Evolutionary conservation across 257 asterid genomes (phyloP).

Genomic region (Linaria vulgaris): DNA sequence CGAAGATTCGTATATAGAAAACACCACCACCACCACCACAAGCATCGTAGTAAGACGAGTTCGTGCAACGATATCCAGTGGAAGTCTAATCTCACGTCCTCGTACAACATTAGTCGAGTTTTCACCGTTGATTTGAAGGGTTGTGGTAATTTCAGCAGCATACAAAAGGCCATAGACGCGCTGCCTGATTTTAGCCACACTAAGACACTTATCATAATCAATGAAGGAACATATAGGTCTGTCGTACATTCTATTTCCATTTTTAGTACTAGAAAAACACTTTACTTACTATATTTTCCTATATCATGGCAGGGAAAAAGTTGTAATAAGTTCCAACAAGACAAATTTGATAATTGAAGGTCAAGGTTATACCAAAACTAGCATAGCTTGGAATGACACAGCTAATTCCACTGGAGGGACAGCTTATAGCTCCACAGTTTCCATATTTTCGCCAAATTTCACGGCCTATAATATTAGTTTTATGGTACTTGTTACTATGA

Average conservation of each 20-base stretch:
- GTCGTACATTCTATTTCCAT: too few relatives aligned
- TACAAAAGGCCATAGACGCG: slow-evolving; percentile 75
- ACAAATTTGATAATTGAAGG: slow-evolving; percentile 72
- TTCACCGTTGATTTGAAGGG: slow-evolving; percentile 62
- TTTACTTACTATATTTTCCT: too few relatives aligned
- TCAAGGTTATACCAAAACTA: slow-evolving; percentile 63
- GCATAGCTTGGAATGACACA: slow-evolving; percentile 80
- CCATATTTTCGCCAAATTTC: slow-evolving; percentile 52
- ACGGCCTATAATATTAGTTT: slow-evolving; percentile 79
- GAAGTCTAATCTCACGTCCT: slow-evolving; percentile 49
- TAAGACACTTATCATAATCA: slow-evolving; percentile 54
- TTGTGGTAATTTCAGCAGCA: slow-evolving; percentile 70
- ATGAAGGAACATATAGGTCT: slow-evolving; percentile 74
- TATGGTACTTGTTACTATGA: slow-evolving; percentile 40
- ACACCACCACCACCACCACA: slow-evolving; percentile 30
- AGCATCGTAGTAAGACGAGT: neutral
- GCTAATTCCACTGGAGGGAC: slow-evolving; percentile 82
- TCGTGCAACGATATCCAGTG: slow-evolving; percentile 42
- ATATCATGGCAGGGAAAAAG: slow-evolving; percentile 53
- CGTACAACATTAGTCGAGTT: slow-evolving; percentile 46
- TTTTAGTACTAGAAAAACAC: too few relatives aligned
- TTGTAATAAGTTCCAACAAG: slow-evolving; percentile 52
- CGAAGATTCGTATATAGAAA: slow-evolving; percentile 12
- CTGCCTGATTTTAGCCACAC: slow-evolving; percentile 50
- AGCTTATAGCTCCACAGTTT: slow-evolving; percentile 50